phyloP scores from a whole-genome alignment of 805 yeast species.

The Spathaspora girioi region DNA sequence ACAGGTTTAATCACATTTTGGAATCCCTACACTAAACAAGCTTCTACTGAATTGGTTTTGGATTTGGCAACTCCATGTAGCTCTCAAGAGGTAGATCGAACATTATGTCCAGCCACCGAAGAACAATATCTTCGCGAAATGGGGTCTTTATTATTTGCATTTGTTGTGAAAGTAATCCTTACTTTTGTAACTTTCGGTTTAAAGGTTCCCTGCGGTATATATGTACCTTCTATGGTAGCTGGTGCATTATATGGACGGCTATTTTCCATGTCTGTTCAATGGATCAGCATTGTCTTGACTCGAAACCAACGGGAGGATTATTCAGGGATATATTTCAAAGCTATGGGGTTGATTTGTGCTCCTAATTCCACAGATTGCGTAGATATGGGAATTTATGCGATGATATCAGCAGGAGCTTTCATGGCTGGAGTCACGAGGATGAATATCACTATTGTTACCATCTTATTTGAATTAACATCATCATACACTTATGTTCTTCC shows the following conservation, averaged over 20 bases:
- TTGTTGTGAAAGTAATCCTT: constrained; percentile 40
- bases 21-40: constrained; percentile 47
- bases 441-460: constrained; percentile 51
- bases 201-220: constrained; percentile 58
- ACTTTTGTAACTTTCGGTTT: constrained; percentile 56
- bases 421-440: constrained; percentile 57
- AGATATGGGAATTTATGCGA: constrained; percentile 49
- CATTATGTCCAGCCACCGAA: constrained; percentile 26
- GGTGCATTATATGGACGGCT: constrained; percentile 59
- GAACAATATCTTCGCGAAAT: constrained; percentile 28
- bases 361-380: constrained; percentile 20
- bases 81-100: constrained; percentile 20
- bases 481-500: constrained; percentile 56
- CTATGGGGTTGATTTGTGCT: constrained; percentile 2
- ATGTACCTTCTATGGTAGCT: constrained; percentile 61
- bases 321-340: neutral
- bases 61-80: constrained; percentile 51
- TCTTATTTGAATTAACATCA: constrained; percentile 53
- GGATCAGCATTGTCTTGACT: constrained; percentile 19
- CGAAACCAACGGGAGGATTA: neutral
- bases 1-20: constrained; percentile 47
- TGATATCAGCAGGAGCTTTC: constrained; percentile 54
- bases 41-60: constrained; percentile 46
- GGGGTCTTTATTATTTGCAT: constrained; percentile 33
- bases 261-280: constrained; percentile 43